These are phyloP conservation scores for Massariosphaeria phaeospora DNA, from an alignment of 495 filamentous ascomycete species.

Conservation along the genomic window DNA sequence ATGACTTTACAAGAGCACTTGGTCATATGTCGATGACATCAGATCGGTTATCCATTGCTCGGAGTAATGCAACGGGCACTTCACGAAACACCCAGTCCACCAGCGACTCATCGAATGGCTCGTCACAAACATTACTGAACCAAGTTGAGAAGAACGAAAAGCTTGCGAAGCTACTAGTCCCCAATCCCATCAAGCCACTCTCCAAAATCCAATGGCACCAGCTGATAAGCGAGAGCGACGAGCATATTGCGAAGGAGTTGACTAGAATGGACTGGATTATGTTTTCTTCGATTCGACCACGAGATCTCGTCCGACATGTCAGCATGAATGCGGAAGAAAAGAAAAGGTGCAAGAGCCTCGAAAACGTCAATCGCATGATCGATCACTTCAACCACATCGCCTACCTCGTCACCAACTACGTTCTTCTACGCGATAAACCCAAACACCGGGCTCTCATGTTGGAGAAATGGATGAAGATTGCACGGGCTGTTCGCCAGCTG, in stretches of 20 bases:
- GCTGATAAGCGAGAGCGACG: conserved; percentile 74
- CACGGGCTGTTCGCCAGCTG: conserved; percentile 73
- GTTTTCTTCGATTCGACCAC: conserved; percentile 92
- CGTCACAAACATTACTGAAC: conserved; percentile 50
- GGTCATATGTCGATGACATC: conserved; percentile 26
- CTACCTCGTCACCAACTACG: conserved; percentile 83
- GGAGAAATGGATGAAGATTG: conserved; percentile 81
- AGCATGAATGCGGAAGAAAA: conserved; percentile 65
- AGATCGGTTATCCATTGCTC: conserved; percentile 20
- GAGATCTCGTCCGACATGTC: conserved; percentile 88
- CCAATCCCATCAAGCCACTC: conserved; percentile 54
- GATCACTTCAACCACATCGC: conserved; percentile 94
- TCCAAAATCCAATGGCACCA: conserved; percentile 77
- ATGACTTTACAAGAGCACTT: conserved; percentile 29
- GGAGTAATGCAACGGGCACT: conserved; percentile 28
- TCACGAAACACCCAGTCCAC: conserved; percentile 21
- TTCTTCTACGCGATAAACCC: conserved; percentile 88
- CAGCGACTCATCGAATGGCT: conserved; percentile 30
- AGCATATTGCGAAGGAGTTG: conserved; percentile 82
- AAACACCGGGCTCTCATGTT: conserved; percentile 87
- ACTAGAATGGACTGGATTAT: conserved; percentile 96
- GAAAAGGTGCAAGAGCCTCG: conserved; percentile 71
- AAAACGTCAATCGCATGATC: conserved; percentile 89
- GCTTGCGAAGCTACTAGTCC: conserved; percentile 62
- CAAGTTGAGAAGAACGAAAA: conserved; percentile 68